Percentiles rank a stretch among this genome's conserved stretches.
These are phyloP conservation scores for Colletotrichum liriopes DNA, from an alignment of 2,329 filamentous ascomycete species.

Conservation along the genomic window DNA sequence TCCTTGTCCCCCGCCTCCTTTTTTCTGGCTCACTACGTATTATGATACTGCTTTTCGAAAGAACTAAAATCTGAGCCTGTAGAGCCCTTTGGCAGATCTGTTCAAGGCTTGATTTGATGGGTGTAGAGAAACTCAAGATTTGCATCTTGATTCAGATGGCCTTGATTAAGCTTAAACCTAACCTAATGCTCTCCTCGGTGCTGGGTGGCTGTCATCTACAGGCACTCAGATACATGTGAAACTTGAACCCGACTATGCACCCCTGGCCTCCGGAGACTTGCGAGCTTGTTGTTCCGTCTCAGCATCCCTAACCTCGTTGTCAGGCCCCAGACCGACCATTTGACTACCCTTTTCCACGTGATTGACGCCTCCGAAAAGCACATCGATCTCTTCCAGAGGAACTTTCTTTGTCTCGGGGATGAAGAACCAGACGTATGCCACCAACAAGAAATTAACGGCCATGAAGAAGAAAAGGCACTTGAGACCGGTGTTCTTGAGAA, in stretches of 20 bases:
- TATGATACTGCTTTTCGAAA: too few species aligned
- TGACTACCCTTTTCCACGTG: conserved; percentile 69
- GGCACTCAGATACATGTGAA: not conserved
- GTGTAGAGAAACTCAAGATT: not conserved
- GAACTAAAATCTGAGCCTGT: too few species aligned
- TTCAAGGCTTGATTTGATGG: not conserved
- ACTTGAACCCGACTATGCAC: not conserved
- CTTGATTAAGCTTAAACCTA: not conserved
- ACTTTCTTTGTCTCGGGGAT: conserved; percentile 67
- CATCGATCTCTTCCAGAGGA: conserved; percentile 69
- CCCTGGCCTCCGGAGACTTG: not conserved
- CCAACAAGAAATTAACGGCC: conserved; percentile 61
- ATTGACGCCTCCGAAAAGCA: conserved; percentile 68
- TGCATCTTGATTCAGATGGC: not conserved
- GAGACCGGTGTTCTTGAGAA: conserved; percentile 69
- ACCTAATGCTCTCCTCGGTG: not conserved
- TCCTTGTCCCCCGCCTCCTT: too few species aligned
- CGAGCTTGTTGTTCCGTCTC: not conserved
- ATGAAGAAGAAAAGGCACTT: conserved; percentile 58
- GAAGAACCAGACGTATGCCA: conserved; percentile 64
- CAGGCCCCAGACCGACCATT: conserved; percentile 50
- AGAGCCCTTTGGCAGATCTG: not conserved
- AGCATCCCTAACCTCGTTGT: not conserved
- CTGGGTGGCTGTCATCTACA: not conserved
- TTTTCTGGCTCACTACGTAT: too few species aligned